Evolutionary conservation across 768 basidiomycete genomes (phyloP).

Genomic region (Tulasnella sp.): DNA sequence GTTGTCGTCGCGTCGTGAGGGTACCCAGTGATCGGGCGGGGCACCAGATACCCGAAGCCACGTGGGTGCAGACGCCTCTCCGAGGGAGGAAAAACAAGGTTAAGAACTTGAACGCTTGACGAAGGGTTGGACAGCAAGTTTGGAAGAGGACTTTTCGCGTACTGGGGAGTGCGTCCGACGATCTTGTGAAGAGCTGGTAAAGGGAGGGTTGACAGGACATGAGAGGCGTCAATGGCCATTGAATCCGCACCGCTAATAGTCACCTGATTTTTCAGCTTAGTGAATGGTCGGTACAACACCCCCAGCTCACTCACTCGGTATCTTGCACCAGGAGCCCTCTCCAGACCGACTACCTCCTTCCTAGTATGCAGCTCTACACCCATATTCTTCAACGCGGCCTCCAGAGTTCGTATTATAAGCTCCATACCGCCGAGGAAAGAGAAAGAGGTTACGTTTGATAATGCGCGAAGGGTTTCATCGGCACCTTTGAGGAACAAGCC

Average conservation of each 20-base stretch:
- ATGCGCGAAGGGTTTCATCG: slow-evolving; percentile 18
- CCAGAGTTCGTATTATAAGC: slow-evolving; percentile 48
- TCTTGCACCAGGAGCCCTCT: not conserved
- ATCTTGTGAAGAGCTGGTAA: slow-evolving; percentile 40
- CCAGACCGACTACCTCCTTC: slow-evolving; percentile 26
- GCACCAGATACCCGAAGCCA: slow-evolving; percentile 92
- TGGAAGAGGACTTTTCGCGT: slow-evolving; percentile 32
- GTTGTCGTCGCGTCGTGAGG: not conserved
- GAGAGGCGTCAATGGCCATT: slow-evolving; percentile 26
- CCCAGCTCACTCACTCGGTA: slow-evolving; percentile 9
- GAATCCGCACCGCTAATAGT: not conserved
- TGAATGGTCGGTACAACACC: too few relatives aligned
- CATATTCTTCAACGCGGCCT: slow-evolving; percentile 32
- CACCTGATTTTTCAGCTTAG: too few relatives aligned
- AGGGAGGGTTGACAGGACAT: slow-evolving; percentile 67
- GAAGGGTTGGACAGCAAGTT: slow-evolving; percentile 56
- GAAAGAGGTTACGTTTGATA: slow-evolving; percentile 60
- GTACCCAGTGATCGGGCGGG: slow-evolving; percentile 54
- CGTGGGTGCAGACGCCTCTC: slow-evolving; percentile 51
- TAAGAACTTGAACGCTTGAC: slow-evolving; percentile 78
- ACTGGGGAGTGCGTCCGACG: slow-evolving; percentile 28
- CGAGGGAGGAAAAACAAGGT: slow-evolving; percentile 59
- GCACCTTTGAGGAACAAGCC: slow-evolving; percentile 29
- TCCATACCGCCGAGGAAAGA: slow-evolving; percentile 70
- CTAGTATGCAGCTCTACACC: slow-evolving; percentile 43